These are phyloP conservation scores for Sporisorium exsertum DNA, from an alignment of 1,284 basidiomycete species.

Conservation along the genomic window DNA sequence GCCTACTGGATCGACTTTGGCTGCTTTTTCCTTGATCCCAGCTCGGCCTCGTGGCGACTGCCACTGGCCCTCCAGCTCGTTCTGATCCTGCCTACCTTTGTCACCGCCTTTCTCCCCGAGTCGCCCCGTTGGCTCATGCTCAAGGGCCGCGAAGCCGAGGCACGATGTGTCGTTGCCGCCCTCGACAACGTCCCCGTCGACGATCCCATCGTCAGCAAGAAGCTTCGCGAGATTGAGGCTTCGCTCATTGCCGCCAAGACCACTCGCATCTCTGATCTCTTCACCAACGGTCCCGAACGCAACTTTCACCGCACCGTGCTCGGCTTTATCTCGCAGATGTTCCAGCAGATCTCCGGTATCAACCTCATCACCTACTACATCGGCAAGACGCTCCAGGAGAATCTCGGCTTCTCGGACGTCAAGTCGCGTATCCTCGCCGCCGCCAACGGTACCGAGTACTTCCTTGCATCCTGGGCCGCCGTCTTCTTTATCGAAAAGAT, in stretches of 20 bases:
- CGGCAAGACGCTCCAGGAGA: slow-evolving; percentile 63
- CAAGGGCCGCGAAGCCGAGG: slow-evolving; percentile 56
- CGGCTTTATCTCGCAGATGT: slow-evolving; percentile 65
- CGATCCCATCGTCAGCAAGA: slow-evolving; percentile 51
- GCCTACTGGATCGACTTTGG: slow-evolving; percentile 68
- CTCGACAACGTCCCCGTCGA: slow-evolving; percentile 58
- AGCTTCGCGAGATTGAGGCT: slow-evolving; percentile 58
- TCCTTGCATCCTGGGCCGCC: slow-evolving; percentile 65
- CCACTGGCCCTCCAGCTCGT: slow-evolving; percentile 67
- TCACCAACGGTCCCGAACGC: slow-evolving; percentile 64
- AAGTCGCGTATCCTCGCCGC: slow-evolving; percentile 64
- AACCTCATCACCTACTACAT: slow-evolving; percentile 68
- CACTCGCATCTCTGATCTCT: slow-evolving; percentile 52
- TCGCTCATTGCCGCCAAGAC: slow-evolving; percentile 50
- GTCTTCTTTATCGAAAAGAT: slow-evolving; percentile 63
- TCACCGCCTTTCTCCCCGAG: slow-evolving; percentile 66
- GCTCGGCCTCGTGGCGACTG: slow-evolving; percentile 59
- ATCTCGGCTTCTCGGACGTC: slow-evolving; percentile 58
- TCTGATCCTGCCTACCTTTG: slow-evolving; percentile 65
- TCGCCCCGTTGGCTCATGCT: slow-evolving; percentile 68
- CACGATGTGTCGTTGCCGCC: slow-evolving; percentile 57
- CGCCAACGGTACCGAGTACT: slow-evolving; percentile 68
- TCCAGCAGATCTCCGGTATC: slow-evolving; percentile 67
- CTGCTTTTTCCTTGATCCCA: slow-evolving; percentile 57
- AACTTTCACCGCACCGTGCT: slow-evolving; percentile 66